Conservation (phyloP, 345 rosid species). For the Erucastrum elatum region DNA sequence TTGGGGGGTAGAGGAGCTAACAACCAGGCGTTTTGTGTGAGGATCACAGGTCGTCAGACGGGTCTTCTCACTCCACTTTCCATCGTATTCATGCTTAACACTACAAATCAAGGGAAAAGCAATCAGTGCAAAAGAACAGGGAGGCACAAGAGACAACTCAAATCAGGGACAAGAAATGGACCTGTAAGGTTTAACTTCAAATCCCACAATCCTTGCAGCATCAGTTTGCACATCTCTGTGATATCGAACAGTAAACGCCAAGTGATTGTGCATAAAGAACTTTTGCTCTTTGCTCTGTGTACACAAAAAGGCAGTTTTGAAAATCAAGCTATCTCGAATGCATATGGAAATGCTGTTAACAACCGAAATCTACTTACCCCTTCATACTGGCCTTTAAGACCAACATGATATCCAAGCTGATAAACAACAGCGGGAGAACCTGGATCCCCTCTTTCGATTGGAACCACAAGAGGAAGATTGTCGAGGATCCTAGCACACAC, state of each 20-base stretch:
- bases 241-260: constrained; percentile 82
- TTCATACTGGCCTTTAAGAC: constrained; percentile 84
- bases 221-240: constrained; percentile 76
- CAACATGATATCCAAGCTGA: constrained; percentile 96
- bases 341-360: background rate
- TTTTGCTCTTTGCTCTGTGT: constrained; percentile 86
- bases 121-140: constrained; percentile 6
- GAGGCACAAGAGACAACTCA: background rate
- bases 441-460: constrained; percentile 72
- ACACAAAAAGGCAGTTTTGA: constrained; percentile 30
- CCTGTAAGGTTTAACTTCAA: constrained; percentile 96
- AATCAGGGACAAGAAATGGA: constrained; percentile 25
- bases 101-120: constrained; percentile 41
- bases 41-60: constrained; percentile 93
- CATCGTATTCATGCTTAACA: constrained; percentile 85
- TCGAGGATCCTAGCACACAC: constrained; percentile 82
- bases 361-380: constrained; percentile 61
- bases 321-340: background rate
- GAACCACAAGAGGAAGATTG: constrained; percentile 97
- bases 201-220: constrained; percentile 90
- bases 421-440: constrained; percentile 63
- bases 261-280: constrained; percentile 88
- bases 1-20: constrained; percentile 86
- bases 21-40: constrained; percentile 70
- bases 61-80: constrained; percentile 67